These are phyloP conservation scores for Craspedostauros australis DNA, from an alignment of 108 stramenopile genomes.

Conservation along the genomic window DNA sequence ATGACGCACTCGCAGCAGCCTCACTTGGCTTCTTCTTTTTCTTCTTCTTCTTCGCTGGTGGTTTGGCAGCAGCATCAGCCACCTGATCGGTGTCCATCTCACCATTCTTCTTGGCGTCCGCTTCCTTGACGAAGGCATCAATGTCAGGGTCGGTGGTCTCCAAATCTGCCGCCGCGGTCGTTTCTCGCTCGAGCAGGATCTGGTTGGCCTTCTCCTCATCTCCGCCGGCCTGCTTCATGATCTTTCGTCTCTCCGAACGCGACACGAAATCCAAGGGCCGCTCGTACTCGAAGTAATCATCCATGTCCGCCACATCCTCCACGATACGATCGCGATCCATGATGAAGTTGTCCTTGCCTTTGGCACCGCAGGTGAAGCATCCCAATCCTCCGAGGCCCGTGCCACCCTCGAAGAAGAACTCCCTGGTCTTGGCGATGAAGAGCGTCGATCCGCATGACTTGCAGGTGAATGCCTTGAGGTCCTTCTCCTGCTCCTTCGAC, in stretches of 20 bases:
- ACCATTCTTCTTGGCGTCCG: background rate
- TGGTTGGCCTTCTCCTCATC: slow-evolving; percentile 77
- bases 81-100: background rate
- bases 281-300: slow-evolving; percentile 83
- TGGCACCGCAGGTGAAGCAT: slow-evolving; percentile 79
- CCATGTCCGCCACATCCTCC: slow-evolving; percentile 51
- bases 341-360: slow-evolving; percentile 73
- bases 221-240: slow-evolving; percentile 65
- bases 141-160: background rate
- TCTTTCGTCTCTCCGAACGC: slow-evolving; percentile 56
- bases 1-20: background rate
- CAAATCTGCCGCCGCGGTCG: too few species aligned
- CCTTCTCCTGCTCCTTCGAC: slow-evolving; percentile 80
- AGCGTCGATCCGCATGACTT: slow-evolving; percentile 74
- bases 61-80: background rate
- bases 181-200: slow-evolving; percentile 43
- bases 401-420: slow-evolving; percentile 78
- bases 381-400: slow-evolving; percentile 61
- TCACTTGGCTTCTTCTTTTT: background rate
- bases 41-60: slow-evolving; percentile 6
- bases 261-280: slow-evolving; percentile 79
- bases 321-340: slow-evolving; percentile 72
- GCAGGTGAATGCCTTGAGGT: slow-evolving; percentile 75
- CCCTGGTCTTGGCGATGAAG: slow-evolving; percentile 76
- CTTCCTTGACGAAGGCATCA: slow-evolving; percentile 1